These are phyloP conservation scores for Suillus spraguei DNA, from an alignment of 768 basidiomycete species.

Conservation along the genomic window DNA sequence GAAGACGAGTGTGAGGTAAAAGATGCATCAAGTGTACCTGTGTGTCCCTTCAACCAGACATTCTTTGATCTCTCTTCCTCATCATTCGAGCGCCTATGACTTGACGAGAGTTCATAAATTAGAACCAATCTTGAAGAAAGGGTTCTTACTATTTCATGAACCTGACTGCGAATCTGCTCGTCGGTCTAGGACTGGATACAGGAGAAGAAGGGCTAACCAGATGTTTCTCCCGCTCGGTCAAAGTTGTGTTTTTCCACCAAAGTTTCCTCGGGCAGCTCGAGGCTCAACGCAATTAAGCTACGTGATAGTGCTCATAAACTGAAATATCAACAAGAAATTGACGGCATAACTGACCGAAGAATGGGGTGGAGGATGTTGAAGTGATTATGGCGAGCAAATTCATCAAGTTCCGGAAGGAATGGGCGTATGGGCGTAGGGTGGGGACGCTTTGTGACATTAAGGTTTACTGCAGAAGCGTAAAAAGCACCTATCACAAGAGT, in stretches of 20 bases:
- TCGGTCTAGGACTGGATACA: background rate
- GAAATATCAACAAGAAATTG: background rate
- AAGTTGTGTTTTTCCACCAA: constrained; percentile 34
- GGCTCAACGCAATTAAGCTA: constrained; percentile 35
- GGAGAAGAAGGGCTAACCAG: constrained; percentile 21
- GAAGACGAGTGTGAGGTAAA: background rate
- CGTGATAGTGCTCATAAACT: background rate
- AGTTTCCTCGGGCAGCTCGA: constrained; percentile 37
- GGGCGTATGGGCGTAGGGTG: constrained; percentile 32
- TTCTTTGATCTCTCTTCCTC: constrained; percentile 13
- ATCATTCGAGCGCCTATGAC: constrained; percentile 31
- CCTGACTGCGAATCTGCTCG: constrained; percentile 26
- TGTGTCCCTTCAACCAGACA: constrained; percentile 43
- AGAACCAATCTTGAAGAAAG: background rate
- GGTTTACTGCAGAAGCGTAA: constrained; percentile 26
- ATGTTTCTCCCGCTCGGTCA: constrained; percentile 30
- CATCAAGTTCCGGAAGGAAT: constrained; percentile 32
- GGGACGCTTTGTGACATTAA: constrained; percentile 23
- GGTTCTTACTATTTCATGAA: constrained; percentile 41
- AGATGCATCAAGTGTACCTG: constrained; percentile 23
- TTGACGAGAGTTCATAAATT: constrained; percentile 9
- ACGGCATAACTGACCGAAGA: constrained; percentile 19
- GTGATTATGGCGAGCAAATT: constrained; percentile 32
- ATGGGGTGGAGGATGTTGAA: constrained; percentile 31
- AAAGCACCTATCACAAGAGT: background rate